Base-by-base conservation (phyloP, 1,139 yeast species). In the Scheffersomyces stambukii region DNA sequence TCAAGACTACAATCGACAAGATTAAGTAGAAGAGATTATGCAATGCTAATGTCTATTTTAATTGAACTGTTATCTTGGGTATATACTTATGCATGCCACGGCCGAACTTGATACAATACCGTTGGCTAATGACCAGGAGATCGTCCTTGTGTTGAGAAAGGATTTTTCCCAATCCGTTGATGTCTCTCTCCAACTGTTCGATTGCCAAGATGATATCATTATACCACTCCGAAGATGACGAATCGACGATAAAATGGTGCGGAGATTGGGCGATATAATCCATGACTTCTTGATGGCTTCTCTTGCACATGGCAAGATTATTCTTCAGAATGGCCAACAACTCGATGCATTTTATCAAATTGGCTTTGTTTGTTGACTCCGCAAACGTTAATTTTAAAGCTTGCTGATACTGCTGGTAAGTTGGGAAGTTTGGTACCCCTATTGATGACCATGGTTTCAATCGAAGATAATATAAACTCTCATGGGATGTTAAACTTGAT, bases 401-500 rank as follows among this genome's bases (percentile, higher is more conserved):
- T n/a, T 29, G 19, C 30, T 29, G 33, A 36, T 54, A 66, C 24
- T 58, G 58, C 8, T 55, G 50, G 44, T 57, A 80, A 0, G 61
- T 50, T 3, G 91, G 84, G 29, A 72, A 49, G 17, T 65, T 68
- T 0, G 97, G 96, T 5, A 79, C 79, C 0, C 95, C 96, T 11
- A 89, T 81, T 0, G 89, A 73, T 11, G 84, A 75, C 61, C 84
- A 86, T 3, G 94, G 80, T 49, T 86, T 88, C 72, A 88, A 74
- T 40, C 96, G 70, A 25, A 88, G 57, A 13, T 71, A 63, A 51
- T 70, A 85, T n/a, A 80, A 54, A 23, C 69, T 48, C 37, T 77
- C 76, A 25, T 69, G 64, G 8, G 62, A 46, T 8, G 75, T 61
- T 22, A 63, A 57, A 13, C 60, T 53, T 24, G 58, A 51, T 4